Evolutionary conservation across 2,329 filamentous ascomycete species (phyloP).

Genomic region (Ophiostoma sp.): DNA sequence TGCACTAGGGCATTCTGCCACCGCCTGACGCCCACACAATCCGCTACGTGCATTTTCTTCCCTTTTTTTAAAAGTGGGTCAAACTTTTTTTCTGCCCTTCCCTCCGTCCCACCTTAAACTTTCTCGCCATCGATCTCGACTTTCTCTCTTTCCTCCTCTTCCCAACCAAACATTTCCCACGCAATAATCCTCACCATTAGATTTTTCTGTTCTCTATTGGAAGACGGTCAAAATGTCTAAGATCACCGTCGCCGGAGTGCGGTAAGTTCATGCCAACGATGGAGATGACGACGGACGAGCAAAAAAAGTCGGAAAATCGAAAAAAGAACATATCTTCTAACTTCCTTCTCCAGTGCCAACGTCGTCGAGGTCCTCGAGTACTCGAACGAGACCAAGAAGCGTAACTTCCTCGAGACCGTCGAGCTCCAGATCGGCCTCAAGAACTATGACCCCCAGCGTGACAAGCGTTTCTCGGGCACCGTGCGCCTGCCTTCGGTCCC

Average conservation of each 20-base stretch:
- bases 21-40: constrained; percentile 8
- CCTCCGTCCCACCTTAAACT: constrained; percentile 5
- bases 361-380: constrained; percentile 93
- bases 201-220: constrained; percentile 31
- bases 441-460: constrained; percentile 99
- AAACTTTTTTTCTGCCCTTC: constrained; percentile 12
- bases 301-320: constrained; percentile 12
- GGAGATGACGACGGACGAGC: background rate
- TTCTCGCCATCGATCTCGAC: background rate
- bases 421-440: constrained; percentile 73
- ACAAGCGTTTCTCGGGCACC: constrained; percentile 99
- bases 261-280: constrained; percentile 24
- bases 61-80: background rate
- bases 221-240: constrained; percentile 89
- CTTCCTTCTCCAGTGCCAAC: constrained; percentile 61
- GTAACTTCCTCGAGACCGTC: constrained; percentile 76
- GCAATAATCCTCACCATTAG: constrained; percentile 36
- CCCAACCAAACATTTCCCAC: constrained; percentile 23
- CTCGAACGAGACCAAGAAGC: constrained; percentile 89
- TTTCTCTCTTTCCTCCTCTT: constrained; percentile 10
- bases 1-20: constrained; percentile 15
- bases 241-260: constrained; percentile 41
- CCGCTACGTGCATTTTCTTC: background rate
- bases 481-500: constrained; percentile 91
- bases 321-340: constrained; percentile 6